A percentile compares a stretch with the other conserved stretches of the same genome.
Conservation (phyloP, 805 yeast genomes). For the Torulaspora delbrueckii region DNA sequence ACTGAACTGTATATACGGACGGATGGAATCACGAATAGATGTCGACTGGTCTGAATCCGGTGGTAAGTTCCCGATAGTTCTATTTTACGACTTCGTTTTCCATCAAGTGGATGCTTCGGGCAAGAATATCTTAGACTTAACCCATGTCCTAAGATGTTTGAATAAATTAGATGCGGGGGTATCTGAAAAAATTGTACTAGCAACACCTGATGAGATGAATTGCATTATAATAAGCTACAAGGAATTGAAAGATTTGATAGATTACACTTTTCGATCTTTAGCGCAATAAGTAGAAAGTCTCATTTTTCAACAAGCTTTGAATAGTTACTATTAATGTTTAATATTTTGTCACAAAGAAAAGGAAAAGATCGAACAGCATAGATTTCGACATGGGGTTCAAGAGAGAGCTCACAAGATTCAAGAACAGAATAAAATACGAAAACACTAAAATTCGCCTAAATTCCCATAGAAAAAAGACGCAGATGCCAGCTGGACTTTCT, state of each 20-base stretch:
- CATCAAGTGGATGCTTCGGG: constrained; percentile 78
- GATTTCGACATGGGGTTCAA: background rate
- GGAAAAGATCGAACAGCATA: background rate
- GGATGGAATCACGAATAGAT: constrained; percentile 60
- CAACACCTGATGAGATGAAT: constrained; percentile 77
- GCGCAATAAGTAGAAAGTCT: constrained; percentile 18
- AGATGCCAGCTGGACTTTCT: constrained; percentile 6
- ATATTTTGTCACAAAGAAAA: background rate
- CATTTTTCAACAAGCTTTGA: background rate
- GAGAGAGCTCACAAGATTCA: background rate
- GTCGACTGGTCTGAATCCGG: constrained; percentile 71
- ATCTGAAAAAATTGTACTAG: constrained; percentile 74
- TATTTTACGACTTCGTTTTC: constrained; percentile 81
- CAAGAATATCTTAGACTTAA: constrained; percentile 71
- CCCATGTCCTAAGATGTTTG: constrained; percentile 70
- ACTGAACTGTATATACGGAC: constrained; percentile 68
- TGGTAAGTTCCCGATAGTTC: constrained; percentile 60
- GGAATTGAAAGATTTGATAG: constrained; percentile 70
- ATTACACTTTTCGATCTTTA: constrained; percentile 52
- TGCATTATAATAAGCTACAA: constrained; percentile 82
- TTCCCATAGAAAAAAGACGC: constrained; percentile 8
- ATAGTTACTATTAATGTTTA: background rate
- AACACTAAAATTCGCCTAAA: constrained; percentile 5
- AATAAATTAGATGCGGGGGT: constrained; percentile 91
- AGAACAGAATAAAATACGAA: constrained; percentile 6